These are phyloP conservation scores for Stentor roeselii DNA, from an alignment of 73 alveolate species.

Conservation along the genomic window DNA sequence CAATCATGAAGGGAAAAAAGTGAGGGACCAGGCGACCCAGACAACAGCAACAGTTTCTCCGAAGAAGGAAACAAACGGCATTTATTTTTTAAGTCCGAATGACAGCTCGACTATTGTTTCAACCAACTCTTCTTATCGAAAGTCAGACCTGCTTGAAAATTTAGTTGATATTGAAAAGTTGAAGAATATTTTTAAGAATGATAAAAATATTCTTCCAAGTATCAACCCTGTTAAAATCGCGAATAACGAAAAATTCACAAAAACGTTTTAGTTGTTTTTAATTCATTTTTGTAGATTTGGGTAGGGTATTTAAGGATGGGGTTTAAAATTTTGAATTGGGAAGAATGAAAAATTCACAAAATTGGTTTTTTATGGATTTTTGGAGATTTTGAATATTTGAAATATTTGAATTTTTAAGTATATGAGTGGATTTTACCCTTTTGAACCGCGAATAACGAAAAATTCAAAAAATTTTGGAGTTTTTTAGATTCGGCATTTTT, in stretches of 20 bases:
- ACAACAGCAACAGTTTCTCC: neutral
- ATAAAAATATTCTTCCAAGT: neutral
- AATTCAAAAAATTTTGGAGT: too few species aligned
- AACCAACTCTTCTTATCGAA: neutral
- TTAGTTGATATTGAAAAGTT: neutral
- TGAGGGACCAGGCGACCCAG: conserved; percentile 24
- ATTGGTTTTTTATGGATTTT: too few species aligned
- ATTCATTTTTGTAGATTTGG: too few species aligned
- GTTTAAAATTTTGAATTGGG: too few species aligned
- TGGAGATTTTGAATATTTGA: too few species aligned
- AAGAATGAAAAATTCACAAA: too few species aligned
- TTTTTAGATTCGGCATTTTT: too few species aligned
- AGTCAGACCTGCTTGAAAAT: neutral
- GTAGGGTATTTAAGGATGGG: too few species aligned
- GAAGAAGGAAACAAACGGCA: neutral
- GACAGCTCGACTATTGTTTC: neutral
- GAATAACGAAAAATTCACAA: neutral
- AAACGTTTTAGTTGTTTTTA: neutral
- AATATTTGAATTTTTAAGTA: too few species aligned
- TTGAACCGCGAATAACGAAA: too few species aligned
- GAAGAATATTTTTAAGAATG: neutral
- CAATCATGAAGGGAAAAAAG: conserved; percentile 8
- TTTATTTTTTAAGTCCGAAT: too few species aligned
- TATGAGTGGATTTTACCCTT: too few species aligned
- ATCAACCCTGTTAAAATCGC: neutral